Percentiles rank a stretch among this genome's conserved stretches.
phyloP scores from a whole-genome alignment of 331 rosid genomes.

The Cydonia oblonga region DNA sequence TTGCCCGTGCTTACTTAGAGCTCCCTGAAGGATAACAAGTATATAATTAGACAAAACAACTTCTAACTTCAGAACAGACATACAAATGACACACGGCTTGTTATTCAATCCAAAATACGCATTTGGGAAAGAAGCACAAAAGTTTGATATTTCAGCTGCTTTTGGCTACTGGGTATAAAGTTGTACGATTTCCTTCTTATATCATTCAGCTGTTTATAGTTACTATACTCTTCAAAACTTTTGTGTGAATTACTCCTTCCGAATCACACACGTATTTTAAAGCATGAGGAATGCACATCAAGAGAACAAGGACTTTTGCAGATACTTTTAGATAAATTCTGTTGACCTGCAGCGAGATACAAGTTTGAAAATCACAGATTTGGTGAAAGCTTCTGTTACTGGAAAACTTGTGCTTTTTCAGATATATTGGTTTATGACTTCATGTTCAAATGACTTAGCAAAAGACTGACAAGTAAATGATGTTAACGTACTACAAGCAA shows the following conservation, averaged over 20 bases:
- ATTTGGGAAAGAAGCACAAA: background rate
- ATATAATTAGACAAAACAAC: background rate
- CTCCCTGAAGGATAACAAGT: conserved; percentile 30
- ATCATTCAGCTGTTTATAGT: background rate
- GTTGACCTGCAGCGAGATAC: background rate
- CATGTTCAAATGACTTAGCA: background rate
- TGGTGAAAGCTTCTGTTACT: background rate
- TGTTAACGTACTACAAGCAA: conserved; percentile 22
- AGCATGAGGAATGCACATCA: background rate
- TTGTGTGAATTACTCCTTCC: background rate
- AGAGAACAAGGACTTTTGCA: background rate
- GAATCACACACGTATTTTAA: background rate
- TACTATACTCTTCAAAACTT: background rate
- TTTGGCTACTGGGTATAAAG: background rate
- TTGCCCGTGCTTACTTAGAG: conserved; percentile 26
- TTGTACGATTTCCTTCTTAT: background rate
- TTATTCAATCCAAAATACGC: background rate
- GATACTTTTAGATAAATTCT: background rate
- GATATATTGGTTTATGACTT: background rate
- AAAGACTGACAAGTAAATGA: background rate
- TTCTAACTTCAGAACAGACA: background rate
- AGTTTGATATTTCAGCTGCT: background rate
- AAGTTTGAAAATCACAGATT: background rate
- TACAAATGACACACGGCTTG: background rate
- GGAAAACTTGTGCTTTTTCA: background rate